A percentile compares a stretch with the other conserved stretches of the same genome.
These are phyloP conservation scores for Scleroderma bovista DNA, from an alignment of 768 basidiomycete species.

Conservation along the genomic window DNA sequence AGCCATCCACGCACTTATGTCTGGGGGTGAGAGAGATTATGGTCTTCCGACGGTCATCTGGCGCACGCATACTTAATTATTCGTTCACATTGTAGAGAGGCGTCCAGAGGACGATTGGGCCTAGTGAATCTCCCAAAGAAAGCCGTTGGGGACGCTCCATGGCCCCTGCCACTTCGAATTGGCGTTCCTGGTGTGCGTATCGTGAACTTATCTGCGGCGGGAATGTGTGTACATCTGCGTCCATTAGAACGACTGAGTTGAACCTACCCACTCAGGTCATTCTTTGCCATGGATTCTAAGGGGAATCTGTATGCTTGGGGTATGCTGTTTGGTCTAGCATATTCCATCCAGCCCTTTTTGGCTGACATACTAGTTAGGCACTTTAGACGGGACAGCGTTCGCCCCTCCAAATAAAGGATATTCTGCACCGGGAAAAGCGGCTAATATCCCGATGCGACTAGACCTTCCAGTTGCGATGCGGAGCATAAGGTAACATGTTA, in stretches of 20 bases:
- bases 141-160: slow-evolving; percentile 43
- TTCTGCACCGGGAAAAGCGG: slow-evolving; percentile 45
- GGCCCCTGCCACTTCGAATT: slow-evolving; percentile 58
- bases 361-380: slow-evolving; percentile 38
- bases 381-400: slow-evolving; percentile 43
- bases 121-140: slow-evolving; percentile 32
- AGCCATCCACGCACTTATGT: slow-evolving; percentile 46
- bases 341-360: neutral
- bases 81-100: slow-evolving; percentile 41
- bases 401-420: slow-evolving; percentile 50
- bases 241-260: slow-evolving; percentile 2
- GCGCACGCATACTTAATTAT: slow-evolving; percentile 2
- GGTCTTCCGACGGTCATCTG: neutral
- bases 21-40: slow-evolving; percentile 49
- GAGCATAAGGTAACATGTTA: slow-evolving; percentile 53
- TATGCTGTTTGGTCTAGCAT: slow-evolving; percentile 21
- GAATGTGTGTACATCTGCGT: slow-evolving; percentile 52
- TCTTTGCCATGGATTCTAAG: slow-evolving; percentile 75
- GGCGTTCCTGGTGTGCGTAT: slow-evolving; percentile 47
- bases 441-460: slow-evolving; percentile 52
- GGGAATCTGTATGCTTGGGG: slow-evolving; percentile 83
- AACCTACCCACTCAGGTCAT: slow-evolving; percentile 53
- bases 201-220: slow-evolving; percentile 72
- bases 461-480: slow-evolving; percentile 53
- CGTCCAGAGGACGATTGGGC: slow-evolving; percentile 61